Evolutionary conservation across 2,329 filamentous ascomycete species (phyloP).

Genomic region (Mariannaea elegans): DNA sequence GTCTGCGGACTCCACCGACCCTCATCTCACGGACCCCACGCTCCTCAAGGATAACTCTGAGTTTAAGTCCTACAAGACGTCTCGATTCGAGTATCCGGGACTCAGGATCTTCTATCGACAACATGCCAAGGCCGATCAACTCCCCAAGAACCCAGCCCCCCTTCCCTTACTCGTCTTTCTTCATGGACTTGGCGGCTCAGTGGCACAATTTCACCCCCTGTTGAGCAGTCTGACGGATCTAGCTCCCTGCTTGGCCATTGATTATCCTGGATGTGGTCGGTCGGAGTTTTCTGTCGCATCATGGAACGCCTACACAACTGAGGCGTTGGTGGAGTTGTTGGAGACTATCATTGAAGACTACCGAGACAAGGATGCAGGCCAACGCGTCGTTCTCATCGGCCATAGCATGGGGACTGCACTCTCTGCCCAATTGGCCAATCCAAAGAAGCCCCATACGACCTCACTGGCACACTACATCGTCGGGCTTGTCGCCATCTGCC

Average conservation of each 20-base stretch:
- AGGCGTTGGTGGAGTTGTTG: conserved; percentile 79
- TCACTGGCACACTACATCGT: conserved; percentile 71
- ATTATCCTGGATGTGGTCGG: conserved; percentile 88
- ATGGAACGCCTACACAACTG: conserved; percentile 82
- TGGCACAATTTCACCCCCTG: conserved; percentile 86
- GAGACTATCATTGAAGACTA: conserved; percentile 78
- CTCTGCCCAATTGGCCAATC: conserved; percentile 72
- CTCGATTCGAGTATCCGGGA: conserved; percentile 73
- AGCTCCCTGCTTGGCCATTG: conserved; percentile 83
- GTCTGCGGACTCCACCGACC: conserved; percentile 43
- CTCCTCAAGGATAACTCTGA: conserved; percentile 81
- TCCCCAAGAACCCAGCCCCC: conserved; percentile 76
- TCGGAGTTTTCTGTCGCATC: conserved; percentile 76
- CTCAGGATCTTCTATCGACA: conserved; percentile 85
- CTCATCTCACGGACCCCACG: conserved; percentile 74
- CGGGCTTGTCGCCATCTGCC: conserved; percentile 84
- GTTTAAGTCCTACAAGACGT: conserved; percentile 77
- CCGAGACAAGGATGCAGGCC: conserved; percentile 69
- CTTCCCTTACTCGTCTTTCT: conserved; percentile 90
- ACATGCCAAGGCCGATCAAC: conserved; percentile 83
- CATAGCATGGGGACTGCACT: conserved; percentile 92
- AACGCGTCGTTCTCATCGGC: conserved; percentile 81
- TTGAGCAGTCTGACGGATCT: conserved; percentile 83
- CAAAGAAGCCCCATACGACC: conserved; percentile 52
- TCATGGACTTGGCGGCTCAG: conserved; percentile 91